A percentile compares a stretch with the other conserved stretches of the same genome.
phyloP scores from a whole-genome alignment of 176 grass and related monocot genomes.

The Juncus effusus region DNA sequence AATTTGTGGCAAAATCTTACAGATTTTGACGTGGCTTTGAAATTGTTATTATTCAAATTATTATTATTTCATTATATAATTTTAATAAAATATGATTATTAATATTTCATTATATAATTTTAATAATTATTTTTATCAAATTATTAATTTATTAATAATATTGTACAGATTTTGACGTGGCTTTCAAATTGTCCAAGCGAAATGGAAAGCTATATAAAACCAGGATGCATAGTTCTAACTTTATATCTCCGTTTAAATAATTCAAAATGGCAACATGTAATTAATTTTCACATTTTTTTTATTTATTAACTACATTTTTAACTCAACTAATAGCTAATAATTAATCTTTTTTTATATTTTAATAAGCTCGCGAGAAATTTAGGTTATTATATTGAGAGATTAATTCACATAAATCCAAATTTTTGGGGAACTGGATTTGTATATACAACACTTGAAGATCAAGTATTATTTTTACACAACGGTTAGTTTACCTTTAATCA shows the following conservation, averaged over 20 bases:
- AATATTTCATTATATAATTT: too few species aligned
- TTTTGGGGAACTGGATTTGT: conserved; percentile 75
- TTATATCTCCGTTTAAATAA: conserved; percentile 67
- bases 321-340: background rate
- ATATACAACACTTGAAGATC: conserved; percentile 57
- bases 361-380: conserved; percentile 50
- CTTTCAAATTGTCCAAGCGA: conserved; percentile 73
- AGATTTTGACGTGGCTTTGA: background rate
- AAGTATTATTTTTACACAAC: conserved; percentile 53
- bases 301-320: background rate
- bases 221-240: conserved; percentile 87
- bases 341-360: conserved; percentile 13
- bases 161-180: conserved; percentile 58
- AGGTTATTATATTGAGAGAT: conserved; percentile 58
- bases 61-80: background rate
- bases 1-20: conserved; percentile 14
- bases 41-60: conserved; percentile 12
- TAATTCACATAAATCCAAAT: conserved; percentile 30
- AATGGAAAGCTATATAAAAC: conserved; percentile 94
- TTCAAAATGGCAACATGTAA: conserved; percentile 74
- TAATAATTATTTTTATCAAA: conserved; percentile 21
- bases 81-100: too few species aligned
- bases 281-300: background rate
- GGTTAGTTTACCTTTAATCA: conserved; percentile 36
- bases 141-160: conserved; percentile 18